These are phyloP conservation scores for Aureobasidium melanogenum DNA, from an alignment of 2,329 filamentous ascomycete species.

Conservation along the genomic window DNA sequence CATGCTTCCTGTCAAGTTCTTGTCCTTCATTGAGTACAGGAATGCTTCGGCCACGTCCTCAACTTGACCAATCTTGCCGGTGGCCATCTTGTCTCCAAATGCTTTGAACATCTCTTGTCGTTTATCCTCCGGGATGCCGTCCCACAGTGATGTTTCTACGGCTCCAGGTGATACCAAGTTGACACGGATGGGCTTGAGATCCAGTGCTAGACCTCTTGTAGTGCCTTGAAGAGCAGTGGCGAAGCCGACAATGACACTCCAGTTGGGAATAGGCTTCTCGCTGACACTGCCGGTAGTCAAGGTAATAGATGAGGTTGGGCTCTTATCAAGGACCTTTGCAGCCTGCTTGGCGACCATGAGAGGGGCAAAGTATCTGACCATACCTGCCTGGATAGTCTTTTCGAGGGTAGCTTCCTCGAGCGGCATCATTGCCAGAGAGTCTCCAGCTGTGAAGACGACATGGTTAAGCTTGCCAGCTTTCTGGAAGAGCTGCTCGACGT, in stretches of 20 bases:
- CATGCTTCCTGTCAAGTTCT: slow-evolving; percentile 37
- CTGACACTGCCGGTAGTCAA: slow-evolving; percentile 48
- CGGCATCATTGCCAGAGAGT: slow-evolving; percentile 32
- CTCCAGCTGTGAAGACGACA: slow-evolving; percentile 49
- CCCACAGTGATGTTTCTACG: slow-evolving; percentile 38
- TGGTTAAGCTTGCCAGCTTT: slow-evolving; percentile 41
- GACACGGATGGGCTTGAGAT: slow-evolving; percentile 54
- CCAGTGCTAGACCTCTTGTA: slow-evolving; percentile 49
- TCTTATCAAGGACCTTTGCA: slow-evolving; percentile 34
- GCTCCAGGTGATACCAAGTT: slow-evolving; percentile 53
- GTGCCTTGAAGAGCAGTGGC: slow-evolving; percentile 46
- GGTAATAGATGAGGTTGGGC: slow-evolving; percentile 41
- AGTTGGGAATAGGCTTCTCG: slow-evolving; percentile 44
- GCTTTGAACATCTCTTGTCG: slow-evolving; percentile 20
- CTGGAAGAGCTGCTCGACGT: slow-evolving; percentile 39
- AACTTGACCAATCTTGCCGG: slow-evolving; percentile 28
- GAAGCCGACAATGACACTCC: slow-evolving; percentile 41
- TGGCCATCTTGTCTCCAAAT: slow-evolving; percentile 23
- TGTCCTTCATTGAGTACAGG: slow-evolving; percentile 40
- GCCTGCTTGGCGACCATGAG: slow-evolving; percentile 46
- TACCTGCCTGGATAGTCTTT: slow-evolving; percentile 34
- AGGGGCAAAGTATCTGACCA: slow-evolving; percentile 42
- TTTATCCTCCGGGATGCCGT: slow-evolving; percentile 21
- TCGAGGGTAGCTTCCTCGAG: slow-evolving; percentile 35
- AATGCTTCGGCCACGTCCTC: slow-evolving; percentile 41